These are phyloP conservation scores for Ormosia emarginata DNA, from an alignment of 306 rosid species.

Conservation along the genomic window DNA sequence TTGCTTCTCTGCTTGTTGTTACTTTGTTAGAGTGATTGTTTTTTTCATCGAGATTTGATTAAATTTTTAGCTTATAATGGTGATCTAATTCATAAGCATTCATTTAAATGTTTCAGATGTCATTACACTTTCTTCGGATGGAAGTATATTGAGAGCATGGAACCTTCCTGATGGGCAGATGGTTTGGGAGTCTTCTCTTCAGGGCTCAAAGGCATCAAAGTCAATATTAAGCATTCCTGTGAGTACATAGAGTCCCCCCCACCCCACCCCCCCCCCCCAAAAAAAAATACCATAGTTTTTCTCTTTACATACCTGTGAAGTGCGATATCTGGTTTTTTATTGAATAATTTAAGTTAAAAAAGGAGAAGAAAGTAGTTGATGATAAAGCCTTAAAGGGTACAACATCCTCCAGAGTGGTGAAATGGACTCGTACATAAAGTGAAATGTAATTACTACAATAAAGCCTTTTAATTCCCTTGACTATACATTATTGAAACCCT, in stretches of 20 bases:
- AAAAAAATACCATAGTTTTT: not conserved
- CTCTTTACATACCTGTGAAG: not conserved
- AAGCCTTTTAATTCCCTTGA: not conserved
- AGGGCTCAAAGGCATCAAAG: constrained; percentile 61
- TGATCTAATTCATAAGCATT: not conserved
- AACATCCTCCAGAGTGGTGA: not conserved
- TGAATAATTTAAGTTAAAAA: not conserved
- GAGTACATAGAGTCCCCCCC: not conserved
- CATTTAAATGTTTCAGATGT: constrained; percentile 62
- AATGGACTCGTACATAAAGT: constrained; percentile 3
- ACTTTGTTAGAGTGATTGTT: constrained; percentile 9
- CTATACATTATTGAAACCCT: not conserved
- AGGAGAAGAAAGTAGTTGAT: not conserved
- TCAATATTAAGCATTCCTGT: constrained; percentile 68
- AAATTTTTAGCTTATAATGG: not conserved
- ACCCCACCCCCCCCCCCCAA: too few relatives aligned
- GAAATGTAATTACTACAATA: not conserved
- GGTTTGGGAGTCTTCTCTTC: constrained; percentile 89
- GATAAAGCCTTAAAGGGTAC: not conserved
- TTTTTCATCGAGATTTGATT: not conserved
- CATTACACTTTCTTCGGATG: constrained; percentile 82
- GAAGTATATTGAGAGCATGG: constrained; percentile 90
- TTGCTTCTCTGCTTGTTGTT: constrained; percentile 2
- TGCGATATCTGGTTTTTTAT: constrained; percentile 1
- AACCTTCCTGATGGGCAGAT: constrained; percentile 98